Percentiles rank a stretch among this genome's conserved stretches.
Evolutionary conservation across 1,139 yeast species (phyloP).

Genomic region (Diutina siamensis): DNA sequence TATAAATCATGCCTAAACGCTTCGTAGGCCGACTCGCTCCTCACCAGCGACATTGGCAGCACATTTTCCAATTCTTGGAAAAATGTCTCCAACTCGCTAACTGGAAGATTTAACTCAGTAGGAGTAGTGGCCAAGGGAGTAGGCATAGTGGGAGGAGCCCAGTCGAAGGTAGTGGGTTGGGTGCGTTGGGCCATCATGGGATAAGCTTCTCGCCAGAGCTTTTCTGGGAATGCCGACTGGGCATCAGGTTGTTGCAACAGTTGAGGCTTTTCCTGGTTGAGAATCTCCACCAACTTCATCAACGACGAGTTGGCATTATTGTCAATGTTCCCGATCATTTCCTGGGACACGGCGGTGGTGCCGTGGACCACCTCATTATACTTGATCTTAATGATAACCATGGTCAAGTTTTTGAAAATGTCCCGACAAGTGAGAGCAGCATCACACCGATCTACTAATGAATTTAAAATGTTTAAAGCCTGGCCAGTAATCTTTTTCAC

Average conservation of each 20-base stretch:
- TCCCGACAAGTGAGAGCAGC: constrained; percentile 68
- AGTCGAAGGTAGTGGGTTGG: not conserved
- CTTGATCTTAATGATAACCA: constrained; percentile 6
- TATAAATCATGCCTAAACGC: constrained; percentile 4
- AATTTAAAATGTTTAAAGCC: constrained; percentile 49
- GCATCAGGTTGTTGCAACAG: not conserved
- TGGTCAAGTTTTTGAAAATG: constrained; percentile 38
- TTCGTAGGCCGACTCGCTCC: constrained; percentile 3
- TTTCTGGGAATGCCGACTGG: not conserved
- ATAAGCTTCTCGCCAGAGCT: constrained; percentile 1
- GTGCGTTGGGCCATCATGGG: not conserved
- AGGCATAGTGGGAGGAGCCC: not conserved
- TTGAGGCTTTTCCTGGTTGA: constrained; percentile 1
- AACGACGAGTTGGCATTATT: constrained; percentile 4
- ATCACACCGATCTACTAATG: constrained; percentile 60
- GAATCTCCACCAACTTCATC: constrained; percentile 5
- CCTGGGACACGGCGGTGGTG: not conserved
- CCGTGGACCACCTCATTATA: constrained; percentile 5
- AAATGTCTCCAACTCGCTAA: constrained; percentile 26
- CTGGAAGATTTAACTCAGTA: not conserved
- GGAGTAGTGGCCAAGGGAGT: not conserved
- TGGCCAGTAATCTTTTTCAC: constrained; percentile 45
- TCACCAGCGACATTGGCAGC: constrained; percentile 15
- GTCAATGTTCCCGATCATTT: constrained; percentile 4
- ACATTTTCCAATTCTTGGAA: constrained; percentile 29